A percentile compares a stretch with the other conserved stretches of the same genome.
Evolutionary conservation across 75 land plant genomes (phyloP).

Genomic region (Selaginella moellendorffii): DNA sequence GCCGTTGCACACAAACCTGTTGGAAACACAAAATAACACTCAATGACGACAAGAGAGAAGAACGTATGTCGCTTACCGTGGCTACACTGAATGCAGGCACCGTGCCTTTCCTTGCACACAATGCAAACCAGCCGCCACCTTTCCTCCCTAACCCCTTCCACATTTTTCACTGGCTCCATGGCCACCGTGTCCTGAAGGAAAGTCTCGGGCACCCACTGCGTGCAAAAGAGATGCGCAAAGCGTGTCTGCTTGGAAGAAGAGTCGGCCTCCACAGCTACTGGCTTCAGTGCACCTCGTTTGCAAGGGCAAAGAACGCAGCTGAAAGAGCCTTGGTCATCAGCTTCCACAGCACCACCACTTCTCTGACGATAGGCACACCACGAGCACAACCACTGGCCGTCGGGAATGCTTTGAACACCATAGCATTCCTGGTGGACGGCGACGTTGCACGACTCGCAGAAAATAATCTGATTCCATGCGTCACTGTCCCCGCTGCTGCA

Average conservation of each 20-base stretch:
- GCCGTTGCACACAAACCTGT: conserved; percentile 71
- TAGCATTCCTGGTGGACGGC: conserved; percentile 82
- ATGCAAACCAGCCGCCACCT: conserved; percentile 56
- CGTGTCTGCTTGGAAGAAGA: background rate
- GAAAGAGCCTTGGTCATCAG: background rate
- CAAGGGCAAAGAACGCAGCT: conserved; percentile 68
- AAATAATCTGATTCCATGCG: conserved; percentile 33
- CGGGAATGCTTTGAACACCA: conserved; percentile 39
- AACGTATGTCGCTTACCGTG: conserved; percentile 44
- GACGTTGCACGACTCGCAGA: conserved; percentile 55
- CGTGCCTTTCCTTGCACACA: conserved; percentile 72
- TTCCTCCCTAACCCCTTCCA: conserved; percentile 51
- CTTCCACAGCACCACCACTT: conserved; percentile 2
- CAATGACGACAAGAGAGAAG: background rate
- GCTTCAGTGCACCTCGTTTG: conserved; percentile 68
- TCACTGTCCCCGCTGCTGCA: conserved; percentile 46
- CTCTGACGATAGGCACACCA: conserved; percentile 37
- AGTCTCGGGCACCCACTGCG: conserved; percentile 78
- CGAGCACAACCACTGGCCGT: conserved; percentile 57
- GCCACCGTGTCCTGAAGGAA: conserved; percentile 41
- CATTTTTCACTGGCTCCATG: conserved; percentile 77
- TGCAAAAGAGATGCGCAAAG: conserved; percentile 77
- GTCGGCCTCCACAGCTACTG: conserved; percentile 13
- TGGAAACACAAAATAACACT: background rate
- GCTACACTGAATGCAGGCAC: conserved; percentile 86